Evolutionary conservation across 2,329 filamentous ascomycete species (phyloP).

Genomic region (Pseudodiploospora longispora): DNA sequence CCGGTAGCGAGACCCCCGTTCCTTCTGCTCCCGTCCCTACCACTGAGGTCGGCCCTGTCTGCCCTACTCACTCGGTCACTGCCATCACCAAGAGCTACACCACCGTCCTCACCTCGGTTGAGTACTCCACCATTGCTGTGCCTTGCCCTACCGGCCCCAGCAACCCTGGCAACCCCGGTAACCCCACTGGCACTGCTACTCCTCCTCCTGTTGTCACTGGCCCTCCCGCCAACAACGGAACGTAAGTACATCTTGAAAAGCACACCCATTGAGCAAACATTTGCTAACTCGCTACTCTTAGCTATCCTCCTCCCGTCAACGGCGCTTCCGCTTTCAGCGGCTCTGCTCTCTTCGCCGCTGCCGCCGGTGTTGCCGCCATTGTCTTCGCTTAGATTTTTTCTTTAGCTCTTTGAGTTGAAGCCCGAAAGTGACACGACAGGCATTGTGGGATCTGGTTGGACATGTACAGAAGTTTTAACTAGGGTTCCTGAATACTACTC

Average conservation of each 20-base stretch:
- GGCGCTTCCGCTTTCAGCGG: slow-evolving; percentile 46
- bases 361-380: slow-evolving; percentile 45
- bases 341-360: slow-evolving; percentile 47
- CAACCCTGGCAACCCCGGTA: slow-evolving; percentile 16
- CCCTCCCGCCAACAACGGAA: slow-evolving; percentile 31
- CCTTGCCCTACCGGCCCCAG: slow-evolving; percentile 30
- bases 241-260: slow-evolving; percentile 13
- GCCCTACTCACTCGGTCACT: slow-evolving; percentile 35
- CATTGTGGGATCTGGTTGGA: slow-evolving; percentile 22
- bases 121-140: slow-evolving; percentile 41
- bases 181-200: slow-evolving; percentile 33
- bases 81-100: slow-evolving; percentile 49
- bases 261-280: slow-evolving; percentile 1
- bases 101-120: slow-evolving; percentile 46
- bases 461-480: slow-evolving; percentile 30
- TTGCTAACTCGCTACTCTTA: slow-evolving; percentile 9
- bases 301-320: slow-evolving; percentile 31
- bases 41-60: slow-evolving; percentile 10
- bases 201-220: slow-evolving; percentile 33
- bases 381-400: slow-evolving; percentile 43
- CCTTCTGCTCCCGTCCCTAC: slow-evolving; percentile 6
- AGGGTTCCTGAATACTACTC: slow-evolving; percentile 27
- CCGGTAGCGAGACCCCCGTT: neutral
- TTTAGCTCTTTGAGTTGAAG: slow-evolving; percentile 29
- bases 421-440: slow-evolving; percentile 32